phyloP scores from a whole-genome alignment of 2,329 filamentous ascomycete genomes.

The Lachnellula cervina region DNA sequence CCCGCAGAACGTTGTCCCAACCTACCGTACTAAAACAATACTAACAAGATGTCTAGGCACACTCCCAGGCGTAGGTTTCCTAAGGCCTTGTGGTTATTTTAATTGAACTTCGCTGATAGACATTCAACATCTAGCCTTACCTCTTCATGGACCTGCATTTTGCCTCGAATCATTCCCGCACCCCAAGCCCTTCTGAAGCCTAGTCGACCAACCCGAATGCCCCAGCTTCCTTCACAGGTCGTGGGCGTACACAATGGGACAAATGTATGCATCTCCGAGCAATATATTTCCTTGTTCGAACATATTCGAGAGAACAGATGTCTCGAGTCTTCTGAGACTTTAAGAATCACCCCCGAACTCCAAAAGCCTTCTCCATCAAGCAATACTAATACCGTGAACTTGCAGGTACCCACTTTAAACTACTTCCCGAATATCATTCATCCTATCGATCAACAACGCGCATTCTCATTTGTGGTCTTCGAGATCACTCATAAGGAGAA shows the following conservation, averaged over 20 bases:
- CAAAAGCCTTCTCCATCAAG: too few relatives aligned
- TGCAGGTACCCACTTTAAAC: slow-evolving; percentile 45
- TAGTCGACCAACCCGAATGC: slow-evolving; percentile 49
- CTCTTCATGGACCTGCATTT: slow-evolving; percentile 51
- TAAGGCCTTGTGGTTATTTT: neutral
- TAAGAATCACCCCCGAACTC: too few relatives aligned
- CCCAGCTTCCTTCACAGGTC: slow-evolving; percentile 49
- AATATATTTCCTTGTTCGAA: too few relatives aligned
- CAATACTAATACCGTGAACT: too few relatives aligned
- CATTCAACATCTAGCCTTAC: slow-evolving; percentile 37
- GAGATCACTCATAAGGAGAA: slow-evolving; percentile 41
- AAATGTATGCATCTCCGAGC: slow-evolving; percentile 22
- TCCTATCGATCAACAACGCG: slow-evolving; percentile 44
- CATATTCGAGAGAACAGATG: too few relatives aligned
- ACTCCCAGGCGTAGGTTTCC: slow-evolving; percentile 42
- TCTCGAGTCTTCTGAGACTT: too few relatives aligned
- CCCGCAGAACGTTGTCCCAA: too few relatives aligned
- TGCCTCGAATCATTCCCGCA: slow-evolving; percentile 57
- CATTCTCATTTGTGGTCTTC: slow-evolving; percentile 45
- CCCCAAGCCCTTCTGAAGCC: slow-evolving; percentile 58
- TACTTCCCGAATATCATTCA: slow-evolving; percentile 60
- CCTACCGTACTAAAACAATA: too few relatives aligned
- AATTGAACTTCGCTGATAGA: neutral
- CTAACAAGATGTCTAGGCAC: slow-evolving; percentile 19
- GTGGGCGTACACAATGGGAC: slow-evolving; percentile 55